phyloP scores from a whole-genome alignment of 306 rosid genomes.

The Trifolium subterraneum region DNA sequence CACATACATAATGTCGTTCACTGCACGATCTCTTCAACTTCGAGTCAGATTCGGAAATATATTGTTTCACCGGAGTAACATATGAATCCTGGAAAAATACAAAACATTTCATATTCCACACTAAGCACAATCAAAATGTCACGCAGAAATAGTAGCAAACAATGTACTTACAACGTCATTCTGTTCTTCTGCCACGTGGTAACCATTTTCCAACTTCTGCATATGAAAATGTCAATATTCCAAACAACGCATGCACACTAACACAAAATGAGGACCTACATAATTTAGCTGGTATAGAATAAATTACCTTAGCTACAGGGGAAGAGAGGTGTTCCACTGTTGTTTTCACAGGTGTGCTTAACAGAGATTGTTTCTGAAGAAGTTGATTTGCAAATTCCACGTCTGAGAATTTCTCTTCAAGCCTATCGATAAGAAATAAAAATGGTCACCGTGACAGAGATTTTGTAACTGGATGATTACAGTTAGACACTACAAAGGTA shows the following conservation, averaged over 20 bases:
- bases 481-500: background rate
- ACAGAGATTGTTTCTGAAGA: constrained; percentile 74
- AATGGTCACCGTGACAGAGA: constrained; percentile 37
- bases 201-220: constrained; percentile 88
- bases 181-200: constrained; percentile 65
- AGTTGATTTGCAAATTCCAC: constrained; percentile 82
- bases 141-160: constrained; percentile 13
- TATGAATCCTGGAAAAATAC: constrained; percentile 64
- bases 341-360: constrained; percentile 62
- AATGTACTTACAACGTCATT: constrained; percentile 56
- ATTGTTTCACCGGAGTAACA: constrained; percentile 78
- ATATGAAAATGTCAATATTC: constrained; percentile 36
- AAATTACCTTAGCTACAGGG: constrained; percentile 60
- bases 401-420: constrained; percentile 83
- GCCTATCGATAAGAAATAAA: constrained; percentile 59
- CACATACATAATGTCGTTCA: constrained; percentile 92
- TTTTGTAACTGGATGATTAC: constrained; percentile 8
- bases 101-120: constrained; percentile 39
- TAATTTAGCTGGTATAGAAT: constrained; percentile 31
- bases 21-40: constrained; percentile 76
- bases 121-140: constrained; percentile 13
- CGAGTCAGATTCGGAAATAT: constrained; percentile 82
- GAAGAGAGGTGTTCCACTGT: constrained; percentile 62
- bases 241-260: constrained; percentile 10
- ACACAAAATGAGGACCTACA: constrained; percentile 13